Evolutionary conservation across 805 yeast species (phyloP).

Genomic region (Vanderwaltozyma tropicalis): DNA sequence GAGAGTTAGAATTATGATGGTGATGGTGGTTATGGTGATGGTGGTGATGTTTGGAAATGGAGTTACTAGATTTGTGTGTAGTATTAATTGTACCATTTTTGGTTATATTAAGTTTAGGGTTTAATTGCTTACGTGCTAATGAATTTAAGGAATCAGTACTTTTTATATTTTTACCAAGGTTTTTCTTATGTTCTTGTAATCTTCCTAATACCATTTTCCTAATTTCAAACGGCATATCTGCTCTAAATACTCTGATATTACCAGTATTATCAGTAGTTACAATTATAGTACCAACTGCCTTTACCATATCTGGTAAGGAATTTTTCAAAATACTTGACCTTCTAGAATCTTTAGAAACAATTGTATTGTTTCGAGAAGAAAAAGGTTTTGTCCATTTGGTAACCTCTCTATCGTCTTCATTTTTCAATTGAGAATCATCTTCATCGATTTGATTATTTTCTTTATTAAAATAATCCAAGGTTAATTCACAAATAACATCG

Average conservation of each 20-base stretch:
- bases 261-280: constrained; percentile 74
- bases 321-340: neutral
- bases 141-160: neutral
- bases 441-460: neutral
- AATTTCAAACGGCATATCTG: constrained; percentile 53
- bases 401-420: neutral
- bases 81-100: no score
- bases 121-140: neutral
- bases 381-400: neutral
- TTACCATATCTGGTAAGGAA: constrained; percentile 18
- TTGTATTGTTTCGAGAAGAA: neutral
- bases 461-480: constrained; percentile 20
- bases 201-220: constrained; percentile 29
- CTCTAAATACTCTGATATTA: constrained; percentile 62
- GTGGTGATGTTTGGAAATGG: no score
- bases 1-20: no score
- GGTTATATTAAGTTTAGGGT: neutral
- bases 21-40: no score
- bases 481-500: constrained; percentile 66
- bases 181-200: constrained; percentile 7
- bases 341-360: neutral
- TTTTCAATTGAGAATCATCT: no score
- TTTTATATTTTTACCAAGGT: neutral
- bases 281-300: constrained; percentile 39
- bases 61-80: no score